phyloP scores from a whole-genome alignment of 139 green algal species.

The Closterium sp. region DNA sequence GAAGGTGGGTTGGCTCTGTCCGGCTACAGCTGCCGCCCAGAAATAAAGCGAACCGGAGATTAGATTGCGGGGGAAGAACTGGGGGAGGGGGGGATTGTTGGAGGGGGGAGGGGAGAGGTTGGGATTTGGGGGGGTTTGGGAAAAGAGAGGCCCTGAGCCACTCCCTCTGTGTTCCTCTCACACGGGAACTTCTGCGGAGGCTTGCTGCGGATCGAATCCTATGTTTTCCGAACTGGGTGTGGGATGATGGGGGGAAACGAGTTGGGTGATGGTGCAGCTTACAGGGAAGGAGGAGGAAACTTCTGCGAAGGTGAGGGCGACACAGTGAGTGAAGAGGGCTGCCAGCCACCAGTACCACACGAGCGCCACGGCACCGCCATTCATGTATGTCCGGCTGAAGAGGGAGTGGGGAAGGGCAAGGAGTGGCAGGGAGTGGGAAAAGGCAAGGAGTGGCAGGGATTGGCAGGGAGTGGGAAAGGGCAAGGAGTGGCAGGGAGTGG shows the following conservation, averaged over 20 bases:
- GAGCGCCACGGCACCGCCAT: constrained; percentile 52
- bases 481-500: too few species aligned
- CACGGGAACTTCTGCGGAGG: too few species aligned
- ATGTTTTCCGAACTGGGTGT: too few species aligned
- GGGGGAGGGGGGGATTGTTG: neutral
- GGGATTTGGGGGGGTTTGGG: neutral
- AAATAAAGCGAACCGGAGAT: too few species aligned
- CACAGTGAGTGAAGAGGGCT: constrained; percentile 43
- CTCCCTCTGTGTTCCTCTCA: neutral
- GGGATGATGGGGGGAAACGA: neutral
- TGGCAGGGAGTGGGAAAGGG: too few species aligned
- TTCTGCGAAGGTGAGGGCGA: constrained; percentile 55
- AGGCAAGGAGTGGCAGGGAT: too few species aligned
- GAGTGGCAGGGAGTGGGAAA: constrained; percentile 33
- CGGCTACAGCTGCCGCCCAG: too few species aligned
- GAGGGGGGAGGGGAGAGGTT: neutral
- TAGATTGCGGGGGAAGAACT: too few species aligned
- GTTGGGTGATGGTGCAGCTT: neutral
- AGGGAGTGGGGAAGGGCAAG: neutral
- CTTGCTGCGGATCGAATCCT: too few species aligned
- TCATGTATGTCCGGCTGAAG: constrained; percentile 10
- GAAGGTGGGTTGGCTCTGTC: too few species aligned
- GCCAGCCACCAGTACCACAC: constrained; percentile 60
- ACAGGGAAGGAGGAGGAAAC: constrained; percentile 56
- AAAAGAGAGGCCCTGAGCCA: neutral